Conservation (phyloP, 2,329 filamentous ascomycete genomes). For the Epichloe sp. region DNA sequence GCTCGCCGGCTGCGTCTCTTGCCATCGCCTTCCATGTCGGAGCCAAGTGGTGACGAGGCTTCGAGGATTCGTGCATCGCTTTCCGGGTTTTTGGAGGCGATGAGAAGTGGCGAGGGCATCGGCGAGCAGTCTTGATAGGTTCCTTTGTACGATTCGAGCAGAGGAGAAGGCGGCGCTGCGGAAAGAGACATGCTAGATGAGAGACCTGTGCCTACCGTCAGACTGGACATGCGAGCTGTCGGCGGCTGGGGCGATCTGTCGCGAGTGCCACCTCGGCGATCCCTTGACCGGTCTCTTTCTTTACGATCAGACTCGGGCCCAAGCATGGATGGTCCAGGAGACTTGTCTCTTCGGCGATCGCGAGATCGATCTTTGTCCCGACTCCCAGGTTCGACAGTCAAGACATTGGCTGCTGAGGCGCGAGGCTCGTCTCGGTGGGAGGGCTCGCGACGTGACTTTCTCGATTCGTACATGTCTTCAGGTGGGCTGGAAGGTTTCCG, state of each 20-base stretch:
- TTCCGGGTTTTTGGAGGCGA: conserved; percentile 32
- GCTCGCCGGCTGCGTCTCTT: conserved; percentile 43
- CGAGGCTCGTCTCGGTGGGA: conserved; percentile 23
- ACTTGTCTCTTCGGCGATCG: conserved; percentile 19
- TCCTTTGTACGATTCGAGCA: conserved; percentile 84
- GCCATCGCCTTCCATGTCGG: conserved; percentile 29
- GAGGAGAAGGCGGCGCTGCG: conserved; percentile 61
- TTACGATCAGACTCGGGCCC: conserved; percentile 10
- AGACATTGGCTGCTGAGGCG: conserved; percentile 23
- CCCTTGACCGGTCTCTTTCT: conserved; percentile 13
- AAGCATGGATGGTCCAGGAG: conserved; percentile 11
- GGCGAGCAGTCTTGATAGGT: conserved; percentile 92
- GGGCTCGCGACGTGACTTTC: conserved; percentile 11
- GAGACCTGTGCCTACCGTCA: conserved; percentile 36
- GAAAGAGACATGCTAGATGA: conserved; percentile 31
- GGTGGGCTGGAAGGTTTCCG: conserved; percentile 5
- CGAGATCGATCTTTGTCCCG: conserved; percentile 22
- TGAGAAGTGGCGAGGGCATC: conserved; percentile 71
- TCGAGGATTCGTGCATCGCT: conserved; percentile 37
- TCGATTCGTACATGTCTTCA: conserved; percentile 10
- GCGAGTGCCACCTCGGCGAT: conserved; percentile 23
- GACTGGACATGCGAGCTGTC: conserved; percentile 35
- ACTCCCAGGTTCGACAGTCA: conserved; percentile 28
- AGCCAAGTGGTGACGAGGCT: conserved; percentile 37
- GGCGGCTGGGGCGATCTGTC: conserved; percentile 36